Conservation (phyloP, 305 asterid genomes). For the Fraxinus baroniana region DNA sequence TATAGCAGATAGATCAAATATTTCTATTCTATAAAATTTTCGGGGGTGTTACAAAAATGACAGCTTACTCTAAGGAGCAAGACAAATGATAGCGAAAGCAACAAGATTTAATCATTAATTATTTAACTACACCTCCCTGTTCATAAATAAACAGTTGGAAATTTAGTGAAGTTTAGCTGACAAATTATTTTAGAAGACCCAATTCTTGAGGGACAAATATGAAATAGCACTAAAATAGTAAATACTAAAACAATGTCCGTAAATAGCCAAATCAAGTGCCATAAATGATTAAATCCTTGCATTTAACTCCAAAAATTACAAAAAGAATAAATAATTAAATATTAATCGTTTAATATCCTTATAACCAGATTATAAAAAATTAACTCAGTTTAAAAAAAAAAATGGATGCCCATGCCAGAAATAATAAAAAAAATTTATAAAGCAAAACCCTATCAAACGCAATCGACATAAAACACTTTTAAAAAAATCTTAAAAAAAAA, state of each 20-base stretch:
- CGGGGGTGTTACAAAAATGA: background rate
- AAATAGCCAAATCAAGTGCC: conserved; percentile 13
- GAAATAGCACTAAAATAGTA: background rate
- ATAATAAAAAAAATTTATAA: conserved; percentile 17
- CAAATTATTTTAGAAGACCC: background rate
- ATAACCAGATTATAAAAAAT: background rate
- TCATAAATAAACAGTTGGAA: background rate
- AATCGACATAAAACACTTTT: background rate
- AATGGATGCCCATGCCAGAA: background rate
- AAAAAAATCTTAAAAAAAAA: background rate
- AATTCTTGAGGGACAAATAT: background rate
- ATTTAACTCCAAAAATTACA: conserved; percentile 1
- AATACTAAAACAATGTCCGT: background rate
- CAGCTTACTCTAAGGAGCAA: conserved; percentile 9
- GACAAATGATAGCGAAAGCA: conserved; percentile 3
- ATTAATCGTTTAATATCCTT: background rate
- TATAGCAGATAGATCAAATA: too few relatives aligned
- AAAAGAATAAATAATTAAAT: background rate
- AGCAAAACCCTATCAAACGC: conserved; percentile 9
- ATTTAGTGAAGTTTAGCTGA: background rate
- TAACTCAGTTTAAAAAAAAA: background rate
- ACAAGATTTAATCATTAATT: conserved; percentile 6
- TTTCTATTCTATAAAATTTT: too few relatives aligned
- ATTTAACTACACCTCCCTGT: background rate
- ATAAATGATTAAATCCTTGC: conserved; percentile 6